Evolutionary conservation across 2,329 filamentous ascomycete species (phyloP), one percentile per base, ranked within the genome.

Genomic region (Arthrocladium fulminans): DNA sequence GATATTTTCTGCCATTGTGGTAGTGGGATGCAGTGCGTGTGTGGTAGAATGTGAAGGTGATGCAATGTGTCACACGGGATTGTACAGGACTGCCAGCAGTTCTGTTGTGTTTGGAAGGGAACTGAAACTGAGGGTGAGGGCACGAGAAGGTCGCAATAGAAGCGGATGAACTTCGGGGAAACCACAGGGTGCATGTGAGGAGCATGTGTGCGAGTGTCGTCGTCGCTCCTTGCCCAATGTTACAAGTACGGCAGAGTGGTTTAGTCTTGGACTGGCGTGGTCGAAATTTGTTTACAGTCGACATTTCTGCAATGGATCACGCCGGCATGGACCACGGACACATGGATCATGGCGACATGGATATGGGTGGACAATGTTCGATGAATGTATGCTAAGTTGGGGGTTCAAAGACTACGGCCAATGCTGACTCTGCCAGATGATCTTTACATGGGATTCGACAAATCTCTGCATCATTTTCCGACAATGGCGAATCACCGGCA

Each of bases 401-500:
- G 24, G 35, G 20, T 35, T n/a, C 29, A 43, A 15, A 10, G 15
- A 38, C 15, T 25, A 12, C n/a, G 32, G 8, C 24, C 13, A 8
- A 23, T 27, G 41, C 45, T 58, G 40, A 53, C 42, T 20, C 10
- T 27, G 43, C 3, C 58, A 95, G 88, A 97, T 96, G 90, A 81
- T 97, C 57, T 98, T 98, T 73, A 97, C 88, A 53, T 98, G 90
- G 90, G 81, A 88, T 66, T 90, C 89, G 2, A 79, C 76, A 49
- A 85, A 97, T 70, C 86, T 98, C 56, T 98, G 92, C 76, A 94
- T 98, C 67, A 80, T 98, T 67, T 98, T 97, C 75, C 77, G 76
- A 59, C 80, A 83, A 68, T 98, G 92, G 92, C 89, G 86, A 69
- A 71, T 98, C 66, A 81, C 77, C 53, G 81, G 83, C 52, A 81